Percentiles rank a stretch among this genome's conserved stretches.
These are phyloP conservation scores for Paramecium primaurelia DNA, from an alignment of 73 alveolate genomes.

Conservation along the genomic window DNA sequence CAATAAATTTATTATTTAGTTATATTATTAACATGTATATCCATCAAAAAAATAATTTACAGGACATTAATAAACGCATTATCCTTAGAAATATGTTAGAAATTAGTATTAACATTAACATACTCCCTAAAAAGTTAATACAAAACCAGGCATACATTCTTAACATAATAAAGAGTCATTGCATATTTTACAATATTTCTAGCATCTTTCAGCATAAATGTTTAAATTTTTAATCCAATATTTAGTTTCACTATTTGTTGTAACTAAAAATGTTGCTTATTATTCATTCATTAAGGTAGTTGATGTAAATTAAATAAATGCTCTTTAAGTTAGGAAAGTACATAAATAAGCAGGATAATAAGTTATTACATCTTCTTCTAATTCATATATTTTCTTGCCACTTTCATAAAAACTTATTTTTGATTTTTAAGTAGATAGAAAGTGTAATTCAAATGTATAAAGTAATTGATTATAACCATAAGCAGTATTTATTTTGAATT, in stretches of 20 bases:
- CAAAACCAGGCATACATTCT: neutral
- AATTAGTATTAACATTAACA: neutral
- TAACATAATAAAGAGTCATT: neutral
- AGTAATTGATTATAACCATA: neutral
- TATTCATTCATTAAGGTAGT: neutral
- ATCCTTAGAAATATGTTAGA: neutral
- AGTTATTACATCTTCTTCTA: neutral
- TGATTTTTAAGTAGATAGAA: neutral
- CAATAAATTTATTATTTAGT: neutral
- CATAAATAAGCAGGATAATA: neutral
- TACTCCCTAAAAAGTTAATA: neutral
- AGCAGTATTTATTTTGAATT: neutral
- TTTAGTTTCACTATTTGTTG: neutral
- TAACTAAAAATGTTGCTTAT: neutral
- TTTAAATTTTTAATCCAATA: neutral
- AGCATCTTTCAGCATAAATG: neutral
- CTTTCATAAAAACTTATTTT: neutral
- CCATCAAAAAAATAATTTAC: neutral
- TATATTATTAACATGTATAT: neutral
- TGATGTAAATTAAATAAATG: neutral
- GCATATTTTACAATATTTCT: neutral
- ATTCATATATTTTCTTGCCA: neutral
- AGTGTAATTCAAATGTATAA: neutral
- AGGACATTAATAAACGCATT: neutral
- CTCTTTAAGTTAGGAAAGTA: neutral